Evolutionary conservation across 2,329 filamentous ascomycete species (phyloP).

Genomic region (Paecilomyces variotii): DNA sequence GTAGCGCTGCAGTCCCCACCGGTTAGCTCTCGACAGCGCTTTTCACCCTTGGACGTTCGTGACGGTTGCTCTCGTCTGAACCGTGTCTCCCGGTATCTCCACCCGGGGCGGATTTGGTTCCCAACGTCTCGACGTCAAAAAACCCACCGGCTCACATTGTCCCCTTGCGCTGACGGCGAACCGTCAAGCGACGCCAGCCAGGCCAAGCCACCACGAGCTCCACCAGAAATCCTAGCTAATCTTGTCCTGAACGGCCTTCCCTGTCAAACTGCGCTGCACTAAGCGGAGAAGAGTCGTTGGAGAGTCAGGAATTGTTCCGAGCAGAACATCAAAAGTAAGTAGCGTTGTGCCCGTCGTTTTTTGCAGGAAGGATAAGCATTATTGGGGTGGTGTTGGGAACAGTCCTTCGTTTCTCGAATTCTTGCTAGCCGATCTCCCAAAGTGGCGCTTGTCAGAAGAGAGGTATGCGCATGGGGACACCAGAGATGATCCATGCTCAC

Average conservation of each 20-base stretch:
- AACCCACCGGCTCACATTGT: not conserved
- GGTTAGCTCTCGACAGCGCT: not conserved
- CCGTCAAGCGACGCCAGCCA: conserved; percentile 4
- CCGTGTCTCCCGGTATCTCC: not conserved
- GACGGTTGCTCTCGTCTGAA: not conserved
- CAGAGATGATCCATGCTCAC: not conserved
- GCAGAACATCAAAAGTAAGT: not conserved
- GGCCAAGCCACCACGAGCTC: conserved; percentile 14
- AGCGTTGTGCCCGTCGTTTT: not conserved
- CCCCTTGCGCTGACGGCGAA: not conserved
- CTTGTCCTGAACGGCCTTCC: conserved; percentile 12
- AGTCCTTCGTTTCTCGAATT: not conserved
- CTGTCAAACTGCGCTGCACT: not conserved
- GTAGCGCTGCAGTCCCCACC: not conserved
- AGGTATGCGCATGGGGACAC: not conserved
- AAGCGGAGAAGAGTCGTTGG: not conserved
- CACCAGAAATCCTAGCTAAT: conserved; percentile 20
- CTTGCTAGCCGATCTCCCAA: not conserved
- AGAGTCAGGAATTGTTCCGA: not conserved
- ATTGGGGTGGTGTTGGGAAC: not conserved
- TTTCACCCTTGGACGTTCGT: not conserved
- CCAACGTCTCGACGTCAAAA: conserved; percentile 7
- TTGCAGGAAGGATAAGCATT: not conserved
- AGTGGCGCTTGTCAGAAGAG: not conserved
- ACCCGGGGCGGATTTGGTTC: conserved; percentile 1